phyloP scores from a whole-genome alignment of 2,329 filamentous ascomycete species.

The Monilinia vaccinii-corymbosi region DNA sequence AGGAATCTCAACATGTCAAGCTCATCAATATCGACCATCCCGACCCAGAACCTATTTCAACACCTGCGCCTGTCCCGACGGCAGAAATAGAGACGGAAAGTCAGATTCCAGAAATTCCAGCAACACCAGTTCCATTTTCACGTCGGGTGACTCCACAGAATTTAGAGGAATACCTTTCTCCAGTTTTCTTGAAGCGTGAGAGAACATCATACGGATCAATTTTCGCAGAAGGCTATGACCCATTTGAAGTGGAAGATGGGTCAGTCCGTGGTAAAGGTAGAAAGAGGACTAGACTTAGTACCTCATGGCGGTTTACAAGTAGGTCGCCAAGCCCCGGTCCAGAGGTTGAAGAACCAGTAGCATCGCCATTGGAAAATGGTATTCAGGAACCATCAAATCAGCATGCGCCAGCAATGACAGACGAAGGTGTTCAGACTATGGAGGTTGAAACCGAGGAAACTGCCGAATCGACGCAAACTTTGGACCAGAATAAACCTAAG shows the following conservation, averaged over 20 bases:
- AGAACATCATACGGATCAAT: conserved; percentile 60
- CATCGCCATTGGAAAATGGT: conserved; percentile 1
- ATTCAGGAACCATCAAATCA: conserved; percentile 15
- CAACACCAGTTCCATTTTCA: conserved; percentile 13
- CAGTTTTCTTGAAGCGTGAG: conserved; percentile 67
- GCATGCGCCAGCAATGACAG: conserved; percentile 27
- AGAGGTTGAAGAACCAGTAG: conserved; percentile 15
- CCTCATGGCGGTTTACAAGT: conserved; percentile 65
- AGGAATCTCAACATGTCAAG: conserved; percentile 39
- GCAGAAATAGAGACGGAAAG: conserved; percentile 13
- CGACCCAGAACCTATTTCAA: conserved; percentile 18
- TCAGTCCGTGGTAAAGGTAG: conserved; percentile 50
- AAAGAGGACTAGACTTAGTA: conserved; percentile 61
- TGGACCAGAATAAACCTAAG: not conserved
- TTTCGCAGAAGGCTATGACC: conserved; percentile 55
- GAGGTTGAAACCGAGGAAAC: conserved; percentile 27
- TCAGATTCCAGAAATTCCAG: conserved; percentile 18
- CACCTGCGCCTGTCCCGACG: conserved; percentile 16
- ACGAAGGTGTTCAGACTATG: conserved; percentile 35
- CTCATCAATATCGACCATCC: conserved; percentile 45
- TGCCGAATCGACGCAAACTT: not conserved
- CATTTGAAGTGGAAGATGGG: conserved; percentile 59
- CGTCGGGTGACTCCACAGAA: conserved; percentile 31
- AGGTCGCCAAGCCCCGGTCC: conserved; percentile 59
- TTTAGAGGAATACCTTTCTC: conserved; percentile 57